Evolutionary conservation across 2,329 filamentous ascomycete species (phyloP), one percentile per base, ranked within the genome.

Genomic region (Colletotrichum shisoi): DNA sequence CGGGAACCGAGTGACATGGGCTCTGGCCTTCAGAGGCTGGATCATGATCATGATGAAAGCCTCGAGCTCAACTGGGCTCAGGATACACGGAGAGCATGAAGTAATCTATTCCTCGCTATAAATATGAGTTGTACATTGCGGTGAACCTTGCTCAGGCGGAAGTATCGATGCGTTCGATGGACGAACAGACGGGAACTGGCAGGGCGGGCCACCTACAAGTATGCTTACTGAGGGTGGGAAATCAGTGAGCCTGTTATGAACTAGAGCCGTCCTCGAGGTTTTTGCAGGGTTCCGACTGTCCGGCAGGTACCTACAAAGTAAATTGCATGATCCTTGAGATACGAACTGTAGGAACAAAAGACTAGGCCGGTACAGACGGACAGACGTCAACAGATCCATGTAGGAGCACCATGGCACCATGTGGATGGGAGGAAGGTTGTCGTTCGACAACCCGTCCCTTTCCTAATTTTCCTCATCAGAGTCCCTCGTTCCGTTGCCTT

Each of bases 371-470:
- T 60, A 44, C 57, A 37, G 56, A 56, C 57, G 27, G 56, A 56
- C 49, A 54, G 44, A 31, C 52, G 34, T 45, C 24, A 40, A 34
- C 45, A 31, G 4, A 39, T n/a, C 45, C 44, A 8, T 31, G 27
- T 1, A 8, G 27, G 8, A 62, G 49, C 17, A 17, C 21, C 31
- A 21, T 48, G 56, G 17, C 34, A 62, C 15, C 63, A 65, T 51
- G 62, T 65, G 57, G 63, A 67, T 19, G 39, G 59, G 57, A 31
- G 51, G 44, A 57, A 52, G 63, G 44, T 44, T 51, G 39, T 39
- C 48, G 51, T 57, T 62, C 37, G 58, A 52, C 37, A 57, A 53
- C 48, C 7, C 6, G 8, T 51, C 42, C 45, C 15, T 24, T 62
- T 51, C 51, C 24, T 24, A 24, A 4, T 24, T 40, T 56, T 21